Base-by-base conservation (phyloP, 139 green algal species). In the Asterochloris erici region DNA sequence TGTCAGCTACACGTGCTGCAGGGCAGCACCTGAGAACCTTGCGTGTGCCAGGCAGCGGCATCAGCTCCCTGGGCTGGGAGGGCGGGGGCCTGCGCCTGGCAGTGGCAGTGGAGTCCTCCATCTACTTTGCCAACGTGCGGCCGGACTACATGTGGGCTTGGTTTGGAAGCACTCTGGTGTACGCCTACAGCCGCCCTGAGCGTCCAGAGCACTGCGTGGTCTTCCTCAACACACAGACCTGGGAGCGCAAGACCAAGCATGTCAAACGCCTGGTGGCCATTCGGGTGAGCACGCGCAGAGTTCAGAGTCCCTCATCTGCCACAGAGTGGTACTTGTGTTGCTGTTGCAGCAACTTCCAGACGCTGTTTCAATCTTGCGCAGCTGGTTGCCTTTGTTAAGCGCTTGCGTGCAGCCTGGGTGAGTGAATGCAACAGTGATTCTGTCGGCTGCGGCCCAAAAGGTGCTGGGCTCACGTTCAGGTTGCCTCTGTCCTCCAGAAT, bases 81-180 rank as follows among this genome's bases (percentile, higher is more conserved):
- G 92, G 90, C 82, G 86, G 86, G 74, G 90, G 92, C n/a, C 87
- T 95, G 79, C 81, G 93, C 21, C 73, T 97, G 63, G 89, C 89
- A 10, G 86, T 96, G 54, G 88, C 89, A 0, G 93, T 97, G n/a
- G 93, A 93, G 70, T 89, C 86, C 12, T 92, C 88, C 79, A 83
- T 97, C 21, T 95, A 94, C 87, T 95, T 97, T 82, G 90, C 92
- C 73, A 95, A 92, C 77, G 88, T 96, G 75, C 79, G 90, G 38
- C 88, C 86, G 12, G 77, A 84, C 68, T 88, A 91, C 83, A 82
- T 83, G 80, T 97, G 93, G 93, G 90, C 83, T 68, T 95, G 89
- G 83, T 94, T 97, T 83, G 90, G 87, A 83, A 91, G 88, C 84
- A 96, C 92, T n/a, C 80, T 95, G 63, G 92, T 95, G 79, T 96